Conservation (phyloP, 2,329 filamentous ascomycete species). For the Knufia petricola region DNA sequence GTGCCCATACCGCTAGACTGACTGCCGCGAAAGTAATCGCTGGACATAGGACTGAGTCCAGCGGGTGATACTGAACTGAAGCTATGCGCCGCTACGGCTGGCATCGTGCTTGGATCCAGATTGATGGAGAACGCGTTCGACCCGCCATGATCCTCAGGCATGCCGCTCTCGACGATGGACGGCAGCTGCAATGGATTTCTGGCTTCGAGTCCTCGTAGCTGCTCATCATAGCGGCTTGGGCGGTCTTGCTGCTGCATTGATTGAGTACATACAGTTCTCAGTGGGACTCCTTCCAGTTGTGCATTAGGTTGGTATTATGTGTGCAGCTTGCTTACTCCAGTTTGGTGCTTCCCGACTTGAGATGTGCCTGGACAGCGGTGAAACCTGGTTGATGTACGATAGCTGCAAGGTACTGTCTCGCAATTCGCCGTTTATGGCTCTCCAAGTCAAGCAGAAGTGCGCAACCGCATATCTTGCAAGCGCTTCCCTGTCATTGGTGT, state of each 20-base stretch:
- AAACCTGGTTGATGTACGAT: no score
- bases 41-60: conserved; percentile 29
- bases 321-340: no score
- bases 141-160: not conserved
- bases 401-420: no score
- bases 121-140: not conserved
- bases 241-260: not conserved
- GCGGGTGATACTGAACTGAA: conserved; percentile 32
- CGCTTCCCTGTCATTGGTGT: no score
- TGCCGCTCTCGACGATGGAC: not conserved
- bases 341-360: no score
- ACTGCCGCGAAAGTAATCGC: conserved; percentile 23
- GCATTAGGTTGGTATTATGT: not conserved
- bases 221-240: not conserved
- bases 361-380: no score
- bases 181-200: not conserved
- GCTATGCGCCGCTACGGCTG: conserved; percentile 30
- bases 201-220: not conserved
- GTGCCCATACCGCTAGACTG: conserved; percentile 12
- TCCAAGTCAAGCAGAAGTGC: no score
- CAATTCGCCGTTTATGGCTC: no score
- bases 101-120: conserved; percentile 13
- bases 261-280: not conserved
- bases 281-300: not conserved
- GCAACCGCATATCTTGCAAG: no score